Evolutionary conservation across 2,329 filamentous ascomycete species (phyloP), one percentile per base, ranked within the genome.

Genomic region (Neocucurbitaria cava): DNA sequence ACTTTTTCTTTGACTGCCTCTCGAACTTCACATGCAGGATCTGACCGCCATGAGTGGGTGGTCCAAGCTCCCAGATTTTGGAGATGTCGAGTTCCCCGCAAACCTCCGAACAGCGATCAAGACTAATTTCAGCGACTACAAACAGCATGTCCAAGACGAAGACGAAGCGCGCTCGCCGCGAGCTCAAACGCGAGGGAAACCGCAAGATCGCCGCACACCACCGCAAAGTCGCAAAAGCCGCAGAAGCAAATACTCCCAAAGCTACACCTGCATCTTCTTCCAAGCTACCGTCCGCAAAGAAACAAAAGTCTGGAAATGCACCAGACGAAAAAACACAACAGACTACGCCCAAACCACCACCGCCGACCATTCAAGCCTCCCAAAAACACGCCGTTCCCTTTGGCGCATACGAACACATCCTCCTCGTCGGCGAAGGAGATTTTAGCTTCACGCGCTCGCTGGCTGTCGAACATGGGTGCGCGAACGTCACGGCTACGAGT

Each of bases 381-480:
- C 68, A 71, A 24, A 75, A 76, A 60, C 86, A 82, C 21, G 84
- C 79, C 3, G 87, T 93, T 20, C 90, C 90, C 15, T 93, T 94
- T 75, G 74, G 81, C 21, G 78, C 83, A 35, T 77, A 83, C 64
- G 86, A 92, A 62, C 79, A 83, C 65, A 91, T 94, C 59, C 85
- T 95, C 6, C 84, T 94, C 2, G 78, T 94, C 46, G 91, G 91
- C 66, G 91, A 95, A 71, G 91, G 80, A 61, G 91, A 96, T 75
- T 85, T 95, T 69, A 92, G 89, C 72, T 94, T 92, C 73, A 85
- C 90, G 11, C 83, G 83, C 24, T 87, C 86, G 1, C 81, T 94
- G 2, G 81, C 89, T 47, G 75, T 82, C 48, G 81, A 89, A 66
- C 89, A 92, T 76, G 82, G 80, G 61, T 91, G 87, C 78, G 82